These are phyloP conservation scores for Scheffersomyces stambukii DNA, from an alignment of 1,139 yeast species.

Conservation along the genomic window DNA sequence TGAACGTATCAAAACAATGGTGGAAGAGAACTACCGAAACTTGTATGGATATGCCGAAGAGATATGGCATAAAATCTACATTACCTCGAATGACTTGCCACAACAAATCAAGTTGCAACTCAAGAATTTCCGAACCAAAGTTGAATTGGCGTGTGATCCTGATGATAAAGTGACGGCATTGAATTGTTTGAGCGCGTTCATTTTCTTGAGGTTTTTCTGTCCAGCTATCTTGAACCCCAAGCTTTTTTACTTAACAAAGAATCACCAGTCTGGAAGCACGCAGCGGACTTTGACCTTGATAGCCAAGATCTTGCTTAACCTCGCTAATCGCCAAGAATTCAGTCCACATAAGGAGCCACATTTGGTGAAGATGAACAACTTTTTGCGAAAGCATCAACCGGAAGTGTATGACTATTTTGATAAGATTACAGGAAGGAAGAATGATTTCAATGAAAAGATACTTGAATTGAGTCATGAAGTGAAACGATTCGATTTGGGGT, in stretches of 20 bases:
- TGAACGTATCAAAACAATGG: conserved; percentile 22
- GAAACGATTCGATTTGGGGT: conserved; percentile 47
- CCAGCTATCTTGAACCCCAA: conserved; percentile 92
- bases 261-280: conserved; percentile 65
- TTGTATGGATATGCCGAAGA: conserved; percentile 54
- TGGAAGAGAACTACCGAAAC: conserved; percentile 49
- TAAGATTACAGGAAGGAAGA: conserved; percentile 64
- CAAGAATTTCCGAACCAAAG: conserved; percentile 53
- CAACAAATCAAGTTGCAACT: conserved; percentile 58
- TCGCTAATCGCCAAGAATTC: conserved; percentile 74
- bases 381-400: conserved; percentile 52
- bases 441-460: conserved; percentile 59
- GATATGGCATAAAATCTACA: conserved; percentile 69
- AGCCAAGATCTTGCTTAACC: conserved; percentile 76
- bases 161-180: conserved; percentile 51
- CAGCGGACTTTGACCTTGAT: conserved; percentile 77
- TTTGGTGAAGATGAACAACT: conserved; percentile 64
- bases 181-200: conserved; percentile 76
- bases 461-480: conserved; percentile 56
- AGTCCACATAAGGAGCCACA: conserved; percentile 79
- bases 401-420: conserved; percentile 69
- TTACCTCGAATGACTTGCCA: conserved; percentile 76
- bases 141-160: conserved; percentile 60
- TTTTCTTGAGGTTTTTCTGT: conserved; percentile 82
- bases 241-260: conserved; percentile 65